Base-by-base conservation (phyloP, 805 yeast genomes). In the Barnettozyma californica region DNA sequence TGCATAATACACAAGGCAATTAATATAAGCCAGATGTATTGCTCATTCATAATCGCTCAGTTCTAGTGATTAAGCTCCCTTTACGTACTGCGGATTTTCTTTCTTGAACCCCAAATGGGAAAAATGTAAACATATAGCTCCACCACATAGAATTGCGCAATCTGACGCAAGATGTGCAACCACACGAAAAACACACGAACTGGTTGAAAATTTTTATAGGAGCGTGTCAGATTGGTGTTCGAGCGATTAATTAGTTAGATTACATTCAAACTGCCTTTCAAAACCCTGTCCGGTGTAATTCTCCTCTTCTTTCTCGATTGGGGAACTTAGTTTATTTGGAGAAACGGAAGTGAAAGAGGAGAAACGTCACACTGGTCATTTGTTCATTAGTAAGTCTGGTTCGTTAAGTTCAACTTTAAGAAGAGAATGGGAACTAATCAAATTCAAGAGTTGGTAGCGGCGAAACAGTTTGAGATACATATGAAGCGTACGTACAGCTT, bases 401-500 rank as follows among this genome's bases (percentile, higher is more conserved):
- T 13, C 8, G 9, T 29, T 4, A 16, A 29, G 33, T 13, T 11
- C 13, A 27, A 29, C 7, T 29, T 29, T 29, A 29, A 29, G n/a
- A 27, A 27, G 10, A 9, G 31, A 27, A 11, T 4, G 4, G 7
- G 9, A 27, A 27, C 31, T 11, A 27, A 29, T 3, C 8, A 29
- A 16, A 13, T 29, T 29, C 16, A 29, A 29, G 16, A 29, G 11
- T 29, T 29, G 33, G 7, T 29, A 29, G 14, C 33, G 4, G 14
- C 16, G 16, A 29, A 5, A 29, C 33, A 29, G 16, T 14, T 29
- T 16, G 5, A 14, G 7, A 11, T 14, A 29, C 9, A n/a, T 20
- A 52, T 53, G 55, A 53, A 52, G 50, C 50, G 55, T 41, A 38
- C 40, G 5, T 37, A 34, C n/a, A 27, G 35, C 26, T 18, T 27